A percentile compares a stretch with the other conserved stretches of the same genome.
These are phyloP conservation scores for Curvularia spicifera DNA, from an alignment of 2,329 filamentous ascomycete species.

Conservation along the genomic window DNA sequence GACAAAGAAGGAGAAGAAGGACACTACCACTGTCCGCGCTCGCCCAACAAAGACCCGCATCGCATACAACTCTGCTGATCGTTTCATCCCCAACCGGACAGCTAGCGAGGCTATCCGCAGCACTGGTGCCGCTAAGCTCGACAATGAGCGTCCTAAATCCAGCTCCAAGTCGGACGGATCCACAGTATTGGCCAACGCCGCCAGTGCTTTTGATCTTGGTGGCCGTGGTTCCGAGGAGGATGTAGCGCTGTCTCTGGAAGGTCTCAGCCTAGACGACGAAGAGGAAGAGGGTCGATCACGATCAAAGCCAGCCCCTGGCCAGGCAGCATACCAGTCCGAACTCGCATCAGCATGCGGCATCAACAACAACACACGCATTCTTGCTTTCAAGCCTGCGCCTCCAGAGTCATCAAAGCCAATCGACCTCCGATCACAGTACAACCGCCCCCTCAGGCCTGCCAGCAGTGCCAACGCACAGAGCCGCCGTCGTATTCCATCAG, in stretches of 20 bases:
- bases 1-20: constrained; percentile 47
- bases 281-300: constrained; percentile 68
- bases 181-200: constrained; percentile 75
- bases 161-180: constrained; percentile 74
- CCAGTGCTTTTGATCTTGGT: constrained; percentile 68
- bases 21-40: constrained; percentile 36
- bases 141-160: constrained; percentile 69
- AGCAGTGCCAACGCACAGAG: constrained; percentile 80
- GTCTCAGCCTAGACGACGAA: constrained; percentile 76
- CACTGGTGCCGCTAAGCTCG: constrained; percentile 81
- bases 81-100: constrained; percentile 93
- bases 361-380: constrained; percentile 90
- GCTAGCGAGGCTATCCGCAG: constrained; percentile 89
- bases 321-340: constrained; percentile 89
- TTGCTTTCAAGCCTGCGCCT: constrained; percentile 97
- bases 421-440: constrained; percentile 96
- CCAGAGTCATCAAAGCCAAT: constrained; percentile 98
- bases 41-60: constrained; percentile 49
- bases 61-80: constrained; percentile 75
- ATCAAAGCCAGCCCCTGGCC: constrained; percentile 82
- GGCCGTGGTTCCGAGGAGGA: constrained; percentile 72
- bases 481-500: constrained; percentile 88
- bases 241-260: constrained; percentile 75
- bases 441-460: constrained; percentile 85
- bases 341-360: constrained; percentile 91